Evolutionary conservation across 1,139 yeast species (phyloP).

Genomic region (Sugiyamaella castrensis): DNA sequence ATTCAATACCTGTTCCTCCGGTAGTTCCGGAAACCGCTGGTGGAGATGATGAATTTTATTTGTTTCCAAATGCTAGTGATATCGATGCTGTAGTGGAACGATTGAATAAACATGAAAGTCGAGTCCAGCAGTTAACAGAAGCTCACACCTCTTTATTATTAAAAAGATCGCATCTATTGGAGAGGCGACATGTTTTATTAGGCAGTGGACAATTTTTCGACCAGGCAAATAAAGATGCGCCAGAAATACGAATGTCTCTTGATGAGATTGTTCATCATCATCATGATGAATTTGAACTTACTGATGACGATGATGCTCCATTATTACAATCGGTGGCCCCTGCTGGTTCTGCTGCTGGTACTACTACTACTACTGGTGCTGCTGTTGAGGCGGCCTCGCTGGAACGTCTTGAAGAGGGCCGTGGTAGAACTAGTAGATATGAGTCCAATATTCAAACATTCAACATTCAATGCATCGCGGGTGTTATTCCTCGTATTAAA

Average conservation of each 20-base stretch:
- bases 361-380: no score
- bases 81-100: constrained; percentile 74
- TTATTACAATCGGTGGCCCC: constrained; percentile 14
- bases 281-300: constrained; percentile 10
- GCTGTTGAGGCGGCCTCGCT: no score
- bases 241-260: constrained; percentile 24
- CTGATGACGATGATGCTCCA: constrained; percentile 27
- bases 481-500: constrained; percentile 75
- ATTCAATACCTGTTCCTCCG: constrained; percentile 26
- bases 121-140: constrained; percentile 55
- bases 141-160: constrained; percentile 53
- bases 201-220: constrained; percentile 70
- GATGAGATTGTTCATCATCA: constrained; percentile 14
- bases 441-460: constrained; percentile 17
- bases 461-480: constrained; percentile 66
- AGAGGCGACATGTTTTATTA: constrained; percentile 64
- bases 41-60: constrained; percentile 28
- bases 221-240: constrained; percentile 23
- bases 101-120: constrained; percentile 60
- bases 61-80: constrained; percentile 53
- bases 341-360: no score
- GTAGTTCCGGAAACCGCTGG: constrained; percentile 17
- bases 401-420: no score
- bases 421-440: not conserved
- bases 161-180: constrained; percentile 56